Percentiles rank a stretch among this genome's conserved stretches.
phyloP scores from a whole-genome alignment of 495 filamentous ascomycete species.

The Penicillium waksmanii region DNA sequence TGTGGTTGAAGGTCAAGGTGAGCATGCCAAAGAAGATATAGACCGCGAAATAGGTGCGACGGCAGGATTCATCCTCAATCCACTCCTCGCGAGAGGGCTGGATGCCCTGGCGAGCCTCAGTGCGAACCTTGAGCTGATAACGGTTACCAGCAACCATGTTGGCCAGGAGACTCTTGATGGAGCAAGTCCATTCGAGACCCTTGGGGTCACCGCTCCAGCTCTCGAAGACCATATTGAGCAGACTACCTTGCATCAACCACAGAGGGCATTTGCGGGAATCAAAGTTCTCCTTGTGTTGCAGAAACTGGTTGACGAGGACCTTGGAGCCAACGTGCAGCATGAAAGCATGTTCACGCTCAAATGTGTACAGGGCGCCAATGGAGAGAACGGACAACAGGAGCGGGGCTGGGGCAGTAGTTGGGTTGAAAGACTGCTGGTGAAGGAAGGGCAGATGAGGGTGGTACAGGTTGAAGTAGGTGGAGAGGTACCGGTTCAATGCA shows the following conservation, averaged over 20 bases:
- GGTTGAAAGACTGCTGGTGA: conserved; percentile 89
- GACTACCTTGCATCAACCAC: conserved; percentile 95
- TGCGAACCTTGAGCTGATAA: conserved; percentile 91
- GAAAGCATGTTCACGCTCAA: conserved; percentile 94
- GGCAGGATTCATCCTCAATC: conserved; percentile 96
- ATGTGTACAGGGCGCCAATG: conserved; percentile 94
- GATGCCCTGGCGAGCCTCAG: conserved; percentile 80
- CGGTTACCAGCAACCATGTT: conserved; percentile 99
- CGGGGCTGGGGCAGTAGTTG: conserved; percentile 74
- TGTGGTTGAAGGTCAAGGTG: conserved; percentile 96
- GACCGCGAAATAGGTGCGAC: conserved; percentile 97
- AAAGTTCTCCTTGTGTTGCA: conserved; percentile 98
- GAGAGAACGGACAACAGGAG: conserved; percentile 90
- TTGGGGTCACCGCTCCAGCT: conserved; percentile 99
- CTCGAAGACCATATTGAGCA: conserved; percentile 98
- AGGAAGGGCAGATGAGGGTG: conserved; percentile 97
- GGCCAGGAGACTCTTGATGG: conserved; percentile 94
- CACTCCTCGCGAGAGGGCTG: conserved; percentile 84
- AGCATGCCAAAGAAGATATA: conserved; percentile 99
- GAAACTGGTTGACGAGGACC: conserved; percentile 91
- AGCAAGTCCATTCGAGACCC: conserved; percentile 97
- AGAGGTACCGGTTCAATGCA: conserved; percentile 84
- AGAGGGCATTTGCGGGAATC: conserved; percentile 97
- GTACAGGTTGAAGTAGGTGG: conserved; percentile 96
- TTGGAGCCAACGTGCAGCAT: conserved; percentile 98